Evolutionary conservation across 2,329 filamentous ascomycete species (phyloP), one percentile per base, ranked within the genome.

Genomic region (Diaporthe eres): DNA sequence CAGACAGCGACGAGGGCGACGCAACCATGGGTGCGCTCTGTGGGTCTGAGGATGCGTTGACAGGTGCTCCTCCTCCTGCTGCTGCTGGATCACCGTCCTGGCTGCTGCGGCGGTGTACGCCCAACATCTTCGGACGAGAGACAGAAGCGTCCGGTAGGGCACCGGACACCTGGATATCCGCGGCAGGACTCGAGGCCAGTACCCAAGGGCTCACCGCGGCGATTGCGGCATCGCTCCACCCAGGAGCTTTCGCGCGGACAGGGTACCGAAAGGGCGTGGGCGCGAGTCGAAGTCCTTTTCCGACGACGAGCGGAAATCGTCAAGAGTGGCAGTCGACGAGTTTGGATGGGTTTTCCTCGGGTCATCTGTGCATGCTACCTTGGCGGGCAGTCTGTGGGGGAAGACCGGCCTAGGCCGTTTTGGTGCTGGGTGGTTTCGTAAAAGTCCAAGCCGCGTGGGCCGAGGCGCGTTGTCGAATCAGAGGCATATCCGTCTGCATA

Each of bases 41-140:
- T 39, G 47, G 47, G 47, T 51, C 65, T 37, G 65, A 42, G 28
- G 44, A 39, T 68, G 47, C 31, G 34, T 53, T 51, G 65, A 68
- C 31, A 68, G 65, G n/a, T 37, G 22, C 47, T 53, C 17, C 47
- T 51, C 42, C 63, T 44, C 1, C 60, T 39, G 31, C 57, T 49
- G 42, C 42, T 49, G 42, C 42, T 53, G 47, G 31, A 28, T 68
- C 65, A 25, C 28, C 47, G n/a, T 28, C 47, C 65, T 68, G 65
- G n/a, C 65, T 68, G 65, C 65, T 68, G 31, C 47, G 65, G 65
- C 31, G 47, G 65, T 68, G 65, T 53, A 68, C 47, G 22, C 47
- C 65, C 65, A 68, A 53, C 65, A 68, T 68, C 31, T 53, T 53
- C 47, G 65, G 65, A 68, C 47, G 28, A 67, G 63, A 68, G 22